Evolutionary conservation across 2,329 filamentous ascomycete species (phyloP).

Genomic region (Penicillium nordicum): DNA sequence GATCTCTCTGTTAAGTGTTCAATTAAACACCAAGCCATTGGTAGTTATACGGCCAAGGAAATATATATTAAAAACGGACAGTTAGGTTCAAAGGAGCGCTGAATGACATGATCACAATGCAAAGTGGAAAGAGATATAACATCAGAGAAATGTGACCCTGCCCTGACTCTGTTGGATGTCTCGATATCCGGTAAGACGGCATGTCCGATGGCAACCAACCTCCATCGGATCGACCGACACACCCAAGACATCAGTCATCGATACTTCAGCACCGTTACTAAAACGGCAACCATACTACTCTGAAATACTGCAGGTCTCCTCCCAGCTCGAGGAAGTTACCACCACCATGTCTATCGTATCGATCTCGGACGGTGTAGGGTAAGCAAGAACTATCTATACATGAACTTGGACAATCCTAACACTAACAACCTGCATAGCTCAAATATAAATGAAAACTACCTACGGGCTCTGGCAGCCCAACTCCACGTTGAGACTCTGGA

Average conservation of each 20-base stretch:
- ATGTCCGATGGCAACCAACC: not conserved
- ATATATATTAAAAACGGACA: not conserved
- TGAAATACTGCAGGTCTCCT: not conserved
- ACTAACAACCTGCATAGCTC: not conserved
- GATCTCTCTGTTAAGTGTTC: too few species aligned
- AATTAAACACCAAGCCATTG: not conserved
- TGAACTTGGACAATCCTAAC: not conserved
- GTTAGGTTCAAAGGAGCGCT: not conserved
- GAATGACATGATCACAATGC: too few species aligned
- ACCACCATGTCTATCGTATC: not conserved
- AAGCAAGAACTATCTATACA: not conserved
- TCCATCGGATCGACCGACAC: not conserved
- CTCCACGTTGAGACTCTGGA: not conserved
- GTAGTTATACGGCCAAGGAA: too few species aligned
- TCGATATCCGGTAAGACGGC: not conserved
- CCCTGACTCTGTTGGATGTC: not conserved
- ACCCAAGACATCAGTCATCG: too few species aligned
- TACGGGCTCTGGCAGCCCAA: not conserved
- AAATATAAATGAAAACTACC: not conserved
- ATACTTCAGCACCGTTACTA: not conserved
- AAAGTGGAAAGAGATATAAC: accelerated
- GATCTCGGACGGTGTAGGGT: not conserved
- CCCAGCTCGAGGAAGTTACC: not conserved
- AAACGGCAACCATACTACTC: too few species aligned
- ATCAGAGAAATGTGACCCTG: too few species aligned